Percentiles rank a stretch among this genome's conserved stretches.
Conservation (phyloP, 2,329 filamentous ascomycete species). For the Exophiala sideris region DNA sequence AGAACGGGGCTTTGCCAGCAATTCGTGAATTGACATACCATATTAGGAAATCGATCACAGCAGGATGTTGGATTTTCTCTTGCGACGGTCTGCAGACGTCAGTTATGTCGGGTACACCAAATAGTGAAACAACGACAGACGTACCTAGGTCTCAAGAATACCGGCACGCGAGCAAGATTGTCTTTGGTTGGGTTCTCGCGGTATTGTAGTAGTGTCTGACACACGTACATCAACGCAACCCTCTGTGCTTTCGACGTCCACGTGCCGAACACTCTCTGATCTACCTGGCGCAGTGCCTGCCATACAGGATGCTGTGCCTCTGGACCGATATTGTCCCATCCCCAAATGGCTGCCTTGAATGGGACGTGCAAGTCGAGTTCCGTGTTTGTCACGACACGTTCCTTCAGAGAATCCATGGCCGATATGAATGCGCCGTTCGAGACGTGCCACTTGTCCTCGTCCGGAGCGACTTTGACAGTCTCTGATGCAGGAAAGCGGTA, state of each 20-base stretch:
- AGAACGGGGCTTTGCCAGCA: neutral
- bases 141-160: slow-evolving; percentile 21
- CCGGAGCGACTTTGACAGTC: slow-evolving; percentile 15
- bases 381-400: slow-evolving; percentile 4
- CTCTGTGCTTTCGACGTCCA: slow-evolving; percentile 26
- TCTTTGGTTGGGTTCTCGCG: slow-evolving; percentile 24
- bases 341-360: slow-evolving; percentile 25
- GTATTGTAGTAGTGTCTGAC: slow-evolving; percentile 24
- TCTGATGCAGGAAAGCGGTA: slow-evolving; percentile 14
- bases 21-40: slow-evolving; percentile 12
- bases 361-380: slow-evolving; percentile 23
- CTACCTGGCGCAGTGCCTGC: slow-evolving; percentile 22
- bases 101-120: neutral
- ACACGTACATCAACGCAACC: slow-evolving; percentile 28
- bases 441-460: slow-evolving; percentile 26
- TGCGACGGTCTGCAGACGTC: slow-evolving; percentile 21
- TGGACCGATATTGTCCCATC: slow-evolving; percentile 25
- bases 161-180: slow-evolving; percentile 24
- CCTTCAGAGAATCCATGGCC: slow-evolving; percentile 15
- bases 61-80: slow-evolving; percentile 26
- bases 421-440: slow-evolving; percentile 26
- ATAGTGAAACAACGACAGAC: neutral
- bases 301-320: slow-evolving; percentile 25
- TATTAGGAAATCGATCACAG: slow-evolving; percentile 27
- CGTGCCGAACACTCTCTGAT: slow-evolving; percentile 26